These are phyloP conservation scores for Tetrahymena malaccensis DNA, from an alignment of 73 alveolate species.

Conservation along the genomic window DNA sequence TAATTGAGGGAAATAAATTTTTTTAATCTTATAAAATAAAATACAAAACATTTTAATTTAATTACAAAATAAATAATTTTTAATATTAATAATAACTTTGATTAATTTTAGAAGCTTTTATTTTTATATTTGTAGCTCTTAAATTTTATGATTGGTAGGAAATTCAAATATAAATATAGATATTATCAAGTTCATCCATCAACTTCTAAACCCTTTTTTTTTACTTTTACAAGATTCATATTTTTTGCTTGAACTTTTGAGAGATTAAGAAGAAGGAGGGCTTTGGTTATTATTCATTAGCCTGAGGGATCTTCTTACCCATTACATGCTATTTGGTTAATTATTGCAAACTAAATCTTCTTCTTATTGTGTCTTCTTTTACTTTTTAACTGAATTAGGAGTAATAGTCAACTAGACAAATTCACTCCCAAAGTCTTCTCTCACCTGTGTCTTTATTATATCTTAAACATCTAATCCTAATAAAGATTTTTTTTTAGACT, in stretches of 20 bases:
- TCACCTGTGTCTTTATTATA: not conserved
- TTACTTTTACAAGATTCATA: not conserved
- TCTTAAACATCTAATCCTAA: not conserved
- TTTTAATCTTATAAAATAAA: too few species aligned
- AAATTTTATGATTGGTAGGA: too few species aligned
- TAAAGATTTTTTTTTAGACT: not conserved
- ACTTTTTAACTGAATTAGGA: not conserved
- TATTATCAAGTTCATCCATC: not conserved
- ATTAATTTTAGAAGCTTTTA: too few species aligned
- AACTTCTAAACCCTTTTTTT: too few species aligned
- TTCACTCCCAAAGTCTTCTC: not conserved
- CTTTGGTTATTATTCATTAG: not conserved
- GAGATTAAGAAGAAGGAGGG: not conserved
- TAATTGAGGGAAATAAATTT: too few species aligned
- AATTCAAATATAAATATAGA: too few species aligned
- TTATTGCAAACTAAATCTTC: not conserved
- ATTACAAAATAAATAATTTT: not conserved
- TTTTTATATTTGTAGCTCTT: too few species aligned
- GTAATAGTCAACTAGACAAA: not conserved
- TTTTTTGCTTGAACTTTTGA: not conserved
- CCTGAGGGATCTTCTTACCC: not conserved
- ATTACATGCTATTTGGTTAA: not conserved
- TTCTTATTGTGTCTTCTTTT: not conserved
- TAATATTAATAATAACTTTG: too few species aligned
- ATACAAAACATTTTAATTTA: not conserved